Base-by-base conservation (phyloP, 2,329 filamentous ascomycete genomes). In the Cercospora berteroae region DNA sequence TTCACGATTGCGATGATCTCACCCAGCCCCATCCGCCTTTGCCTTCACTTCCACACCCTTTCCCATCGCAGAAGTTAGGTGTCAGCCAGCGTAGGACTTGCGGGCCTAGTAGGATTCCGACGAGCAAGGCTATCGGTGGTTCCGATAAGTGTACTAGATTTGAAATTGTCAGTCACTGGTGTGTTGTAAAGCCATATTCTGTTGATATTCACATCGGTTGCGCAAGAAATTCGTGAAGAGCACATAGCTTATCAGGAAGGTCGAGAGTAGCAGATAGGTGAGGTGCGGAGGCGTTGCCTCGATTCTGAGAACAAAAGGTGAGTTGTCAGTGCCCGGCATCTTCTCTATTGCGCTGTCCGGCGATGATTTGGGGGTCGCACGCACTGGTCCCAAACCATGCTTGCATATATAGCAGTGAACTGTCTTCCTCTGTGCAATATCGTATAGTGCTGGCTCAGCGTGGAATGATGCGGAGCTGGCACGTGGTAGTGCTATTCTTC, bases 241-340 rank as follows among this genome's bases (percentile, higher is more conserved):
- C 0, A 80, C 80, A 70, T 84, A 84, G 31, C 75, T 72, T 62
- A 84, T 78, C 18, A 84, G 77, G 71, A 84, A 84, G 10, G 74
- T 74, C 0, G 82, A 80, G 4, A 84, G 74, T 9, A 81, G 72
- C 20, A 83, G 70, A 65, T 83, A 84, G 10, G 80, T 80, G 23
- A 83, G 65, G 67, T 84, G 82, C 20, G 82, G 74, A 8, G 79
- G 79, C 2, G 81, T 83, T 10, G 81, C 76, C 74, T 83, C 81
- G 29, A 83, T 77, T 71, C 61, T 64, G 33, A 58, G 48, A 25
- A 42, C 23, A 9, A 63, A 63, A n/a, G 44, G 60, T 18, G 60
- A 50, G 6, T 23, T n/a, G 60, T 63, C 60, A 63, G 52, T 29
- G 50, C 50, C 55, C 29, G n/a, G 4, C 31, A 31, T 36, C 9